phyloP scores from a whole-genome alignment of 2,329 filamentous ascomycete genomes.

The Paramyrothecium sp. region DNA sequence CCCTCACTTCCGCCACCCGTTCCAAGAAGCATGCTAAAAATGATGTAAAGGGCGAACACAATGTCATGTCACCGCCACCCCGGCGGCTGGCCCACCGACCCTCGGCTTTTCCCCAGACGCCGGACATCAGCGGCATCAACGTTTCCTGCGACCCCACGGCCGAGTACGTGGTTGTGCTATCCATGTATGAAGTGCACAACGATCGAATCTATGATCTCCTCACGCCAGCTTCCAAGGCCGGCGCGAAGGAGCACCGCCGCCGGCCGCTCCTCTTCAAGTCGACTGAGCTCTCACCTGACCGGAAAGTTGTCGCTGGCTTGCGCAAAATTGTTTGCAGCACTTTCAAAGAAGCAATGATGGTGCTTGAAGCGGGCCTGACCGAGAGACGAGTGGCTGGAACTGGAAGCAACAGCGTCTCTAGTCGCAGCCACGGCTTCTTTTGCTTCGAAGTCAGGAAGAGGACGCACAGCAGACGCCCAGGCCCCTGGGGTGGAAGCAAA shows the following conservation, averaged over 20 bases:
- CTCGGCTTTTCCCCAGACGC: constrained; percentile 69
- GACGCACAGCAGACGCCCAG: constrained; percentile 38
- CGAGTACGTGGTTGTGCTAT: constrained; percentile 86
- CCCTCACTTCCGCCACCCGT: constrained; percentile 43
- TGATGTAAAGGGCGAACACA: constrained; percentile 49
- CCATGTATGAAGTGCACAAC: constrained; percentile 99
- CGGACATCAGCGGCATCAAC: constrained; percentile 70
- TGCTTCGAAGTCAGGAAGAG: constrained; percentile 92
- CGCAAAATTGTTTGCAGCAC: constrained; percentile 84
- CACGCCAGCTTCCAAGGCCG: constrained; percentile 58
- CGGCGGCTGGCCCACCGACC: constrained; percentile 66
- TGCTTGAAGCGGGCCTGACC: constrained; percentile 84
- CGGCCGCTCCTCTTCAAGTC: constrained; percentile 87
- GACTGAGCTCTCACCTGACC: constrained; percentile 81
- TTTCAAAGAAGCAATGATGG: constrained; percentile 81
- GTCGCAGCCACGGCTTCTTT: constrained; percentile 93
- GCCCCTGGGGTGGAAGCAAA: constrained; percentile 71
- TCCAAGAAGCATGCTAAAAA: constrained; percentile 48
- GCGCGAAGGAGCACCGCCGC: constrained; percentile 69
- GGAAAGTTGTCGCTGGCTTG: constrained; percentile 92
- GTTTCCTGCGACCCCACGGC: constrained; percentile 59
- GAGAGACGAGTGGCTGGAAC: constrained; percentile 88
- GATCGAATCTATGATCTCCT: constrained; percentile 95
- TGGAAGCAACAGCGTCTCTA: constrained; percentile 88
- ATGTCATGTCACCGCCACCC: constrained; percentile 44